These are phyloP conservation scores for Cyberlindnera maritima DNA, from an alignment of 805 yeast genomes.

Conservation along the genomic window DNA sequence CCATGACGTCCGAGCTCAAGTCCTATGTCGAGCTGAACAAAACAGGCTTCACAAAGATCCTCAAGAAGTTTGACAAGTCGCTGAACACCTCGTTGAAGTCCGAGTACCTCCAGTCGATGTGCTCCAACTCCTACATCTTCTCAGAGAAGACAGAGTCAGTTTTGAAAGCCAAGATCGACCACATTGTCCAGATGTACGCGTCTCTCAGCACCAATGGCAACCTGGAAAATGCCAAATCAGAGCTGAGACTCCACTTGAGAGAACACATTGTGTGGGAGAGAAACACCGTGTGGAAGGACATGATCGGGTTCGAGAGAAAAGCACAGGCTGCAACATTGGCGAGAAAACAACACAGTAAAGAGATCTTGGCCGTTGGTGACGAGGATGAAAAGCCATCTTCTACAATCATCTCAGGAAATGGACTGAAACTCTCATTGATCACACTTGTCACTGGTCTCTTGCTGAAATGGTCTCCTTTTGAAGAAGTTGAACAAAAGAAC, in stretches of 20 bases:
- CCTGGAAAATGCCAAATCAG: slow-evolving; percentile 42
- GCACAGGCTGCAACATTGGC: slow-evolving; percentile 66
- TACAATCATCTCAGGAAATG: slow-evolving; percentile 30
- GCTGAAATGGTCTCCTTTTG: slow-evolving; percentile 50
- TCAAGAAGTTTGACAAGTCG: slow-evolving; percentile 90
- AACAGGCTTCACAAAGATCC: slow-evolving; percentile 86
- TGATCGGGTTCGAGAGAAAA: slow-evolving; percentile 86
- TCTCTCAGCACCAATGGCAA: slow-evolving; percentile 42
- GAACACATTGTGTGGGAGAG: slow-evolving; percentile 98
- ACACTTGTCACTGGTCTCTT: slow-evolving; percentile 43
- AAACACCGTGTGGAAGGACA: slow-evolving; percentile 96
- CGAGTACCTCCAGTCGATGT: slow-evolving; percentile 47
- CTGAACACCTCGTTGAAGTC: slow-evolving; percentile 57
- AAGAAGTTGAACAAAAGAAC: slow-evolving; percentile 58
- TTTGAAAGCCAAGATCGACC: slow-evolving; percentile 54
- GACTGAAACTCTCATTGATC: slow-evolving; percentile 47
- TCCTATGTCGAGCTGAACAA: slow-evolving; percentile 81
- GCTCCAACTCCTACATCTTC: slow-evolving; percentile 56
- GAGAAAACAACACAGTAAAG: slow-evolving; percentile 26
- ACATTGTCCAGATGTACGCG: slow-evolving; percentile 54
- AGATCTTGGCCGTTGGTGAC: slow-evolving; percentile 24
- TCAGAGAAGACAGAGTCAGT: slow-evolving; percentile 40
- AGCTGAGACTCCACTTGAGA: slow-evolving; percentile 57
- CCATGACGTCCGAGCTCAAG: slow-evolving; percentile 74
- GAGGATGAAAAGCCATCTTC: slow-evolving; percentile 27